Conservation (phyloP, 2,329 filamentous ascomycete species). For the Aschersonia sp. region DNA sequence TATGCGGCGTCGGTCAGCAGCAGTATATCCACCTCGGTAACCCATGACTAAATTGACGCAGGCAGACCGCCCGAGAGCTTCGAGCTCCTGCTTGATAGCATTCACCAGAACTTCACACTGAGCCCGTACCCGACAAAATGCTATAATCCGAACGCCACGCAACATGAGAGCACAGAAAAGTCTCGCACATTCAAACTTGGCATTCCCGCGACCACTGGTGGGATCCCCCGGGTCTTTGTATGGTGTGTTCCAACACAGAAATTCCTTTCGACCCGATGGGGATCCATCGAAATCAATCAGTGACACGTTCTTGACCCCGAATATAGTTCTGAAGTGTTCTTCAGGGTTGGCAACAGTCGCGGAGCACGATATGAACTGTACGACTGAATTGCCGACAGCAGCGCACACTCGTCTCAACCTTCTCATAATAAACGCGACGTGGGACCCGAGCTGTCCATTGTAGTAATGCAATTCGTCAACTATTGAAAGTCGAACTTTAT, state of each 20-base stretch:
- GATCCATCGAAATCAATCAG: slow-evolving; percentile 87
- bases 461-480: slow-evolving; percentile 91
- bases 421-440: slow-evolving; percentile 90
- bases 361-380: slow-evolving; percentile 91
- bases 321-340: slow-evolving; percentile 87
- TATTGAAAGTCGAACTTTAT: slow-evolving; percentile 5
- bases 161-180: slow-evolving; percentile 84
- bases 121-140: slow-evolving; percentile 78
- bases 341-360: slow-evolving; percentile 89
- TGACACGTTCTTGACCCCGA: slow-evolving; percentile 68
- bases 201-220: slow-evolving; percentile 70
- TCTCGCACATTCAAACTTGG: slow-evolving; percentile 72
- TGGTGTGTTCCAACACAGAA: slow-evolving; percentile 95
- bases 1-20: slow-evolving; percentile 75
- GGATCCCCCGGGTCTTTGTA: slow-evolving; percentile 82
- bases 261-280: slow-evolving; percentile 80
- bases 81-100: slow-evolving; percentile 66
- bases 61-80: slow-evolving; percentile 57
- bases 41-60: slow-evolving; percentile 76
- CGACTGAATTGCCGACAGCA: slow-evolving; percentile 68
- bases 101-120: slow-evolving; percentile 75
- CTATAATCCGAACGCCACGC: slow-evolving; percentile 79
- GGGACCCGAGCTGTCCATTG: slow-evolving; percentile 85
- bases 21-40: slow-evolving; percentile 88
- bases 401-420: slow-evolving; percentile 77